Conservation (phyloP, 2,329 filamentous ascomycete genomes). For the Drechslerella dactyloides region DNA sequence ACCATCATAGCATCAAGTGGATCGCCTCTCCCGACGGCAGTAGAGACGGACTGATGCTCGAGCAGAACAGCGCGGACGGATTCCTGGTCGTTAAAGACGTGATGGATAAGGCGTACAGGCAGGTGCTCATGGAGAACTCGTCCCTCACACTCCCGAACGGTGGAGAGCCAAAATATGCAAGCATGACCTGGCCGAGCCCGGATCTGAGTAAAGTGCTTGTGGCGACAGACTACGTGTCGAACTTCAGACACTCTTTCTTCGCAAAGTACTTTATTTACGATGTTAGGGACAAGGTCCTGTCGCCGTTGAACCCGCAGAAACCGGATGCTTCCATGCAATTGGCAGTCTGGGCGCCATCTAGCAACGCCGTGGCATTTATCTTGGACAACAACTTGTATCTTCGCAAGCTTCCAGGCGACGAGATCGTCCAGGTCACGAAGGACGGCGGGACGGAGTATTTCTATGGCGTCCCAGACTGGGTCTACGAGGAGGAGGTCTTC, state of each 20-base stretch:
- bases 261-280: slow-evolving; percentile 91
- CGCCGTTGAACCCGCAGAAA: slow-evolving; percentile 76
- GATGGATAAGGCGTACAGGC: slow-evolving; percentile 67
- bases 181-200: slow-evolving; percentile 74
- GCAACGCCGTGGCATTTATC: slow-evolving; percentile 87
- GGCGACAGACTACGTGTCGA: slow-evolving; percentile 71
- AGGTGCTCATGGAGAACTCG: slow-evolving; percentile 71
- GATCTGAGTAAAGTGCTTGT: slow-evolving; percentile 86
- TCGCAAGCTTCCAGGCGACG: slow-evolving; percentile 68
- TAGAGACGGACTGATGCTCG: slow-evolving; percentile 85
- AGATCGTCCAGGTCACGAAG: slow-evolving; percentile 75
- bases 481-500: slow-evolving; percentile 89
- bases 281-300: slow-evolving; percentile 76
- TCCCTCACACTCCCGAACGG: slow-evolving; percentile 64
- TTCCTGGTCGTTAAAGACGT: slow-evolving; percentile 90
- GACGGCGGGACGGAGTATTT: slow-evolving; percentile 90
- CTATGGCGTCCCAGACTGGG: slow-evolving; percentile 97
- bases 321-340: slow-evolving; percentile 74
- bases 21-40: slow-evolving; percentile 71
- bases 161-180: slow-evolving; percentile 65
- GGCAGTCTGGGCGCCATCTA: slow-evolving; percentile 85
- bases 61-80: slow-evolving; percentile 66
- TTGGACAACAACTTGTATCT: slow-evolving; percentile 88
- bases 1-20: slow-evolving; percentile 74
- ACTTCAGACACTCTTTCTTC: slow-evolving; percentile 89